Percentiles rank a stretch among this genome's conserved stretches.
phyloP scores from a whole-genome alignment of 495 filamentous ascomycete species.

The Penicillium desertorum region DNA sequence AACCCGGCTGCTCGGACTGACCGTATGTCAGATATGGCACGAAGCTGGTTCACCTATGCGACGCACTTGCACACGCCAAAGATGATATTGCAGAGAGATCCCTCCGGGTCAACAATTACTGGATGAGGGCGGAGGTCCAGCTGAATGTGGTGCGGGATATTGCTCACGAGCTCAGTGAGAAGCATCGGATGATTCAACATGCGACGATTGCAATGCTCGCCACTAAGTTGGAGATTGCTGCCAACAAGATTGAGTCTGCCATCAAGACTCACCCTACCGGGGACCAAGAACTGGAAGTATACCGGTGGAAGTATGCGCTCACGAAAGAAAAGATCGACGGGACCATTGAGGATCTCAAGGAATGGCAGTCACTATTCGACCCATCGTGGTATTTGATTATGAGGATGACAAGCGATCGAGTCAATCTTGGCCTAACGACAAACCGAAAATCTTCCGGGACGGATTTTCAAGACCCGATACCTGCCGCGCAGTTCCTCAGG shows the following conservation, averaged over 20 bases:
- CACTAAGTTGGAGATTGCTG: background rate
- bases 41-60: background rate
- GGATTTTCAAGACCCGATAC: background rate
- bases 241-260: background rate
- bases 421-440: background rate
- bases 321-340: background rate
- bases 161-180: background rate
- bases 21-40: background rate
- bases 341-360: constrained; percentile 10
- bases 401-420: constrained; percentile 8
- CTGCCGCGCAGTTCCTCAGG: background rate
- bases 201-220: background rate
- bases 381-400: constrained; percentile 34
- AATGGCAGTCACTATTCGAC: constrained; percentile 34
- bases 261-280: background rate
- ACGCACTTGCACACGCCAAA: background rate
- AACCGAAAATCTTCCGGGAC: background rate
- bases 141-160: background rate
- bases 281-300: background rate
- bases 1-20: background rate
- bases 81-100: background rate
- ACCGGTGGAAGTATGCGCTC: background rate
- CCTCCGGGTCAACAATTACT: background rate
- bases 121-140: background rate
- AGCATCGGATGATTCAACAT: background rate